These are phyloP conservation scores for Hypholoma sublateritium DNA, from an alignment of 768 basidiomycete genomes.

Conservation along the genomic window DNA sequence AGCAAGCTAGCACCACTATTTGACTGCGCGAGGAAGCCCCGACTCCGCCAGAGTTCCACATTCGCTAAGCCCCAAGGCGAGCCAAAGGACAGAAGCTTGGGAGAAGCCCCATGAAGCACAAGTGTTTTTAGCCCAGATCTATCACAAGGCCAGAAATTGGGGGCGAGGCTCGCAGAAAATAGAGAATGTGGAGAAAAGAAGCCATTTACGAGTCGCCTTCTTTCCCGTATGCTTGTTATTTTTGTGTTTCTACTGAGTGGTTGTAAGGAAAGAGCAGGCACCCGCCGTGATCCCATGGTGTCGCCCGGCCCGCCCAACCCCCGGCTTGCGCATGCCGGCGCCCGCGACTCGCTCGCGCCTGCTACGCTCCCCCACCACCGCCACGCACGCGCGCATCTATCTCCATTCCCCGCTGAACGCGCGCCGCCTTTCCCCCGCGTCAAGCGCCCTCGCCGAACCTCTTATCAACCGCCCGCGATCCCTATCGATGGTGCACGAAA, in stretches of 20 bases:
- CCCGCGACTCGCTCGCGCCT: neutral
- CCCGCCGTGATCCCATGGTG: conserved; percentile 3
- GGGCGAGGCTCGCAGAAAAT: neutral
- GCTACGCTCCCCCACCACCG: neutral
- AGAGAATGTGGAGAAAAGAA: conserved; percentile 3
- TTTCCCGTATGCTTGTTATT: neutral
- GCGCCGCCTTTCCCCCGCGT: neutral
- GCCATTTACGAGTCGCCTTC: neutral
- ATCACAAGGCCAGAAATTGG: conserved; percentile 1
- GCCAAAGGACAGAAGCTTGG: neutral
- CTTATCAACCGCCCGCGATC: neutral
- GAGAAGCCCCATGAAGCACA: conserved; percentile 1
- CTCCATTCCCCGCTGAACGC: neutral
- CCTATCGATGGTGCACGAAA: conserved; percentile 17
- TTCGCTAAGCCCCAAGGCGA: neutral
- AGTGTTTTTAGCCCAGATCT: neutral
- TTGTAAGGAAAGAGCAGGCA: neutral
- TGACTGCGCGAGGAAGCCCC: neutral
- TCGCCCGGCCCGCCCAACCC: conserved; percentile 13
- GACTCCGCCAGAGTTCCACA: neutral
- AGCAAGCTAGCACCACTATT: conserved; percentile 3
- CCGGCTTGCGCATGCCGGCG: too few species aligned
- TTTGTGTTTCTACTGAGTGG: neutral
- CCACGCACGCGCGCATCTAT: neutral
- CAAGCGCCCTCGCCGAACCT: too few species aligned